Evolutionary conservation across 2,329 filamentous ascomycete species (phyloP).

Genomic region (Rosellinia necatrix): DNA sequence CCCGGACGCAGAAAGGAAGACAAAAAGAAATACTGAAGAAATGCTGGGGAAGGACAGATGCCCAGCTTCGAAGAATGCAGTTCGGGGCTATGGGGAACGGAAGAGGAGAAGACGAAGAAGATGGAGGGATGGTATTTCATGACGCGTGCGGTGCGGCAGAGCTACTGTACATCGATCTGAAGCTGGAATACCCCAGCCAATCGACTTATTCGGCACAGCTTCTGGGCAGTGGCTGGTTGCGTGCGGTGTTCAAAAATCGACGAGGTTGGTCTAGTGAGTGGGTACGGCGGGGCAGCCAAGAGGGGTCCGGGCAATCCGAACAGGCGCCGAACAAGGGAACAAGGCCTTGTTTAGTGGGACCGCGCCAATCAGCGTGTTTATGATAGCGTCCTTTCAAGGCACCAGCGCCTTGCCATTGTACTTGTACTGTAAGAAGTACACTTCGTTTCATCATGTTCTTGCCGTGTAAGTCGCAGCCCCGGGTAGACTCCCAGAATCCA

Average conservation of each 20-base stretch:
- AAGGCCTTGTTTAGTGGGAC: constrained; percentile 39
- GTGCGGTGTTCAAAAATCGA: constrained; percentile 17
- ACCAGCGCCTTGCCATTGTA: not conserved
- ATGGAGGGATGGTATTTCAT: constrained; percentile 12
- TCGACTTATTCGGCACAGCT: constrained; percentile 8
- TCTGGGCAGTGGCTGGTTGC: constrained; percentile 23
- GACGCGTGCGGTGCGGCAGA: constrained; percentile 13
- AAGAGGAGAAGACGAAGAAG: not conserved
- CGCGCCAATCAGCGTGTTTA: constrained; percentile 29
- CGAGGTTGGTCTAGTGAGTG: constrained; percentile 28
- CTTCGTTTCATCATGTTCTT: not conserved
- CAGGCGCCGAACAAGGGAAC: constrained; percentile 27
- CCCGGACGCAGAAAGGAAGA: constrained; percentile 2
- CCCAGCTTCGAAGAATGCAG: constrained; percentile 1
- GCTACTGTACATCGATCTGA: constrained; percentile 12
- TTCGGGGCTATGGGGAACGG: constrained; percentile 4
- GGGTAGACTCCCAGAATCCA: no score
- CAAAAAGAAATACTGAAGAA: constrained; percentile 5
- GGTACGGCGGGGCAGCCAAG: not conserved
- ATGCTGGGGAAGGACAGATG: not conserved
- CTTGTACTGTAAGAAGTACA: no score
- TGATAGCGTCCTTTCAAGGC: no score
- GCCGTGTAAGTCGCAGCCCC: not conserved
- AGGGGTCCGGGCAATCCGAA: constrained; percentile 14
- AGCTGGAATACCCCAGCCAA: constrained; percentile 25